Evolutionary conservation across 2,329 filamentous ascomycete species (phyloP).

Genomic region (Davidsoniella australis): DNA sequence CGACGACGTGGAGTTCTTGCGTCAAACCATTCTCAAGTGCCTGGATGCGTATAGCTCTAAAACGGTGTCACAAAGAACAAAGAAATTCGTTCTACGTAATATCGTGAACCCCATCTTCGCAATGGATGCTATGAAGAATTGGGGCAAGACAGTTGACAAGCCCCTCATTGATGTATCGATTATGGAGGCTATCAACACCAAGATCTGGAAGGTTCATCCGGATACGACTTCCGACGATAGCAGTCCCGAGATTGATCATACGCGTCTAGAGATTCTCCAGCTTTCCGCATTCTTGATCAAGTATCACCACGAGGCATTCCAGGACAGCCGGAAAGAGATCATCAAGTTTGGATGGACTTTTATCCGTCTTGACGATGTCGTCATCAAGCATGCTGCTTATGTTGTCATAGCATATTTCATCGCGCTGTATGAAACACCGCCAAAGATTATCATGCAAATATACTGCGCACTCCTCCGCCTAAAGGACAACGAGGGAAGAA

Average conservation of each 20-base stretch:
- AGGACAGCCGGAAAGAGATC: conserved; percentile 89
- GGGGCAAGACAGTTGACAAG: conserved; percentile 24
- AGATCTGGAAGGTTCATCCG: conserved; percentile 83
- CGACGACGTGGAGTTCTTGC: conserved; percentile 74
- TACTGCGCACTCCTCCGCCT: conserved; percentile 83
- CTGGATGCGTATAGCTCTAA: conserved; percentile 74
- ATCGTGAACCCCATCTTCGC: conserved; percentile 92
- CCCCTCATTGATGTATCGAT: conserved; percentile 69
- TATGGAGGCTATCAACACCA: conserved; percentile 78
- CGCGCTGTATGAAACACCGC: conserved; percentile 84
- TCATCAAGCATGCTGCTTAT: conserved; percentile 97
- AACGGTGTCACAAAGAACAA: conserved; percentile 68
- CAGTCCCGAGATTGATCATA: conserved; percentile 77
- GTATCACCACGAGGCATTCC: conserved; percentile 73
- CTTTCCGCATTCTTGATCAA: conserved; percentile 90
- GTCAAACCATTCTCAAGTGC: conserved; percentile 63
- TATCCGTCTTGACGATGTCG: conserved; percentile 93
- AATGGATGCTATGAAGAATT: conserved; percentile 83
- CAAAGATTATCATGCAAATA: conserved; percentile 90
- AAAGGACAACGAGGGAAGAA: conserved; percentile 85
- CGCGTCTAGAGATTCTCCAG: conserved; percentile 87
- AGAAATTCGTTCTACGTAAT: conserved; percentile 81
- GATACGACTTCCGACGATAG: conserved; percentile 71
- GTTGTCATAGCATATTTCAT: conserved; percentile 97
- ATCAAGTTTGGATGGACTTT: conserved; percentile 99